Conservation (phyloP, 1,284 basidiomycete species). For the Cystobasidiaceae sp. region DNA sequence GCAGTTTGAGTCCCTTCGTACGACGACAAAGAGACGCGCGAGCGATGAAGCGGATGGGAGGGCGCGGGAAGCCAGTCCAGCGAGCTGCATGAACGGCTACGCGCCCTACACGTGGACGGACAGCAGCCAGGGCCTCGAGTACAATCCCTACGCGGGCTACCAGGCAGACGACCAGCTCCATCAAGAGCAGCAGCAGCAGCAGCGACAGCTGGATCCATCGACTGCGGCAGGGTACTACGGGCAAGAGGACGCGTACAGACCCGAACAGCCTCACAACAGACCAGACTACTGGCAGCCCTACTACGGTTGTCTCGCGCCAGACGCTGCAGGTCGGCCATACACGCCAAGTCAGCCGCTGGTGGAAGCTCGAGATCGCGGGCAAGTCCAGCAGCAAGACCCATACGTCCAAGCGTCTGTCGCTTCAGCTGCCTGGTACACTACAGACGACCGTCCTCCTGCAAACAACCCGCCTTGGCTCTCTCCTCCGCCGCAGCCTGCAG, state of each 20-base stretch:
- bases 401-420: neutral
- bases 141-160: neutral
- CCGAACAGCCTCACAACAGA: neutral
- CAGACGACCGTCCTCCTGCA: neutral
- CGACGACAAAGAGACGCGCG: too few species aligned
- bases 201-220: neutral
- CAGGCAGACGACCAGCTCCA: neutral
- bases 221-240: neutral
- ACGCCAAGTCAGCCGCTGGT: constrained; percentile 3
- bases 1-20: too few species aligned
- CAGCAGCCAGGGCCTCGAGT: neutral
- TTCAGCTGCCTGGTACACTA: neutral
- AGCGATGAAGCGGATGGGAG: neutral
- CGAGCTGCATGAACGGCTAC: constrained; percentile 20
- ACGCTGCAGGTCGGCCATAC: neutral
- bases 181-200: neutral
- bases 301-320: neutral
- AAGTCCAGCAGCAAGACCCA: neutral
- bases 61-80: constrained; percentile 6
- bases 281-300: neutral
- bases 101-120: constrained; percentile 7
- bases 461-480: too few species aligned
- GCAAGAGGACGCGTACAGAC: neutral
- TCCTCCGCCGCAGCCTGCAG: too few species aligned
- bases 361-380: neutral